Evolutionary conservation across 306 rosid genomes (phyloP).

Genomic region (Sechiopsis laciniata): DNA sequence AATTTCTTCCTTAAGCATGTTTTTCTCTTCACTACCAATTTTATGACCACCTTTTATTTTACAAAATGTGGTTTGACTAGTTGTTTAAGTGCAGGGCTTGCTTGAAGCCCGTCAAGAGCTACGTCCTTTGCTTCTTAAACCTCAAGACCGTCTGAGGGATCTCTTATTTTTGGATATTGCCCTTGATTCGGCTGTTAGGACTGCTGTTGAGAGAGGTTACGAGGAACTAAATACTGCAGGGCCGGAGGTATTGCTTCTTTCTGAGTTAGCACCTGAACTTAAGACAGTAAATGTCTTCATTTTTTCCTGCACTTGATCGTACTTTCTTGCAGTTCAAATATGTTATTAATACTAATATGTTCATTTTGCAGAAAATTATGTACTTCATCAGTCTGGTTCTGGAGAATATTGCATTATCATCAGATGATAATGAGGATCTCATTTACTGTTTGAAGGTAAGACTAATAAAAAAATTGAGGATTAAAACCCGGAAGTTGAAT

Average conservation of each 20-base stretch:
- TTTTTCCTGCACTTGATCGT: neutral
- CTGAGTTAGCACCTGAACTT: neutral
- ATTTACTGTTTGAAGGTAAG: constrained; percentile 84
- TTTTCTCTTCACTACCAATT: constrained; percentile 8
- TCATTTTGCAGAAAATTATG: constrained; percentile 74
- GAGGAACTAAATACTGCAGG: constrained; percentile 74
- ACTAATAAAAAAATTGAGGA: neutral
- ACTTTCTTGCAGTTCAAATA: constrained; percentile 10
- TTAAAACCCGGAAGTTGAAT: neutral
- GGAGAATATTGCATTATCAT: constrained; percentile 86
- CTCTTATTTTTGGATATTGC: constrained; percentile 90
- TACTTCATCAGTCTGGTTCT: constrained; percentile 64
- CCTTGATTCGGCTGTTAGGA: constrained; percentile 93
- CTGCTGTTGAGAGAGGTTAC: constrained; percentile 83
- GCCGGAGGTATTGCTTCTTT: constrained; percentile 56
- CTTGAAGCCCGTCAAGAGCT: constrained; percentile 92
- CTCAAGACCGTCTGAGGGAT: constrained; percentile 81
- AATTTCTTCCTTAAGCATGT: constrained; percentile 22
- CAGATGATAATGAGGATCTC: constrained; percentile 78
- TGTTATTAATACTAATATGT: constrained; percentile 35
- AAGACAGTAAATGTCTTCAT: neutral
- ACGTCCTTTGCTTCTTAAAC: constrained; percentile 54
- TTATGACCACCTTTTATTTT: constrained; percentile 18
- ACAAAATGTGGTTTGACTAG: neutral
- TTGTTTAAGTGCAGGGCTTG: constrained; percentile 52